Percentiles rank a stretch among this genome's conserved stretches.
Conservation (phyloP, 1,139 yeast genomes). For the Saccharomycopsis phalli region DNA sequence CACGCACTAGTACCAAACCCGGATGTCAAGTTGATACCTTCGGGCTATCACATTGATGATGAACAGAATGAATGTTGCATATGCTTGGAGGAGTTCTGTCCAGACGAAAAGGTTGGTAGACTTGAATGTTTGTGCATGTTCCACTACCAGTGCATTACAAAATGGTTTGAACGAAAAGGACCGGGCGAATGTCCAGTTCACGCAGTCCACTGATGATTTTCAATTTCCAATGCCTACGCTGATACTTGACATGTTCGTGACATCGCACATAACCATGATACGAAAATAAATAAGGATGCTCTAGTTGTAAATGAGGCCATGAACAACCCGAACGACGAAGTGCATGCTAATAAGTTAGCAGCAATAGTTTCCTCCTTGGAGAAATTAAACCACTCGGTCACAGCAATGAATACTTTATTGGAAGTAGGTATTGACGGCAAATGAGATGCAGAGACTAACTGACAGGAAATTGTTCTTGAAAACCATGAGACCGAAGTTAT, state of each 20-base stretch:
- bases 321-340: slow-evolving; percentile 90
- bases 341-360: slow-evolving; percentile 67
- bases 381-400: slow-evolving; percentile 62
- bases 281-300: neutral
- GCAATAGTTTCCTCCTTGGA: slow-evolving; percentile 76
- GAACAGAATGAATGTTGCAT: slow-evolving; percentile 76
- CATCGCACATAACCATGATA: neutral
- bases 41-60: slow-evolving; percentile 23
- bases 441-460: slow-evolving; percentile 41
- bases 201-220: slow-evolving; percentile 31
- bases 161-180: slow-evolving; percentile 84
- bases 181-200: slow-evolving; percentile 85
- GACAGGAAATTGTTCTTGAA: slow-evolving; percentile 30
- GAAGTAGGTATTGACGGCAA: slow-evolving; percentile 29
- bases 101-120: slow-evolving; percentile 86
- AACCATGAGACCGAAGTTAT: slow-evolving; percentile 20
- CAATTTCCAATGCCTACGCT: no score
- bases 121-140: slow-evolving; percentile 91
- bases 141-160: slow-evolving; percentile 82
- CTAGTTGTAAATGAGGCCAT: slow-evolving; percentile 27
- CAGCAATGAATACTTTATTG: slow-evolving; percentile 50
- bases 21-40: neutral
- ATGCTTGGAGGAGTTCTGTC: slow-evolving; percentile 78
- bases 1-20: neutral
- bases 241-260: no score